Evolutionary conservation across 108 stramenopile genomes (phyloP).

Genomic region (Fistulifera pelliculosa): DNA sequence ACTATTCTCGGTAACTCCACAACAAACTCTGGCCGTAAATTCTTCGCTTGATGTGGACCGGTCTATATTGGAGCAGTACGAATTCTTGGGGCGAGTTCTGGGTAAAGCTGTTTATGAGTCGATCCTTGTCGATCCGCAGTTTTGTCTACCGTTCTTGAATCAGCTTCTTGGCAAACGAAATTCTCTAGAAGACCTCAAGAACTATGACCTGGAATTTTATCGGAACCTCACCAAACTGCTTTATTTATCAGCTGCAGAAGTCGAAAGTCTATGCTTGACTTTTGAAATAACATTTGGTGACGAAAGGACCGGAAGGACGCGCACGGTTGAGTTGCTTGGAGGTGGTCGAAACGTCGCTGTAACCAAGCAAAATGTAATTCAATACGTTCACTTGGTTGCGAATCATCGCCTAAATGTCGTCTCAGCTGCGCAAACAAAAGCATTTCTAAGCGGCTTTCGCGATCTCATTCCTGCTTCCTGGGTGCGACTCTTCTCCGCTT

Average conservation of each 20-base stretch:
- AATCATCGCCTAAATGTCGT: constrained; percentile 88
- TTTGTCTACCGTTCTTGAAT: constrained; percentile 87
- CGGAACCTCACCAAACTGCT: constrained; percentile 75
- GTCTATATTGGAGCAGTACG: constrained; percentile 52
- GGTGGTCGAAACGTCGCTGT: constrained; percentile 73
- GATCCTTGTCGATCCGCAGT: constrained; percentile 83
- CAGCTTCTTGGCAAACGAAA: constrained; percentile 83
- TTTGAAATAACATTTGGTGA: constrained; percentile 59
- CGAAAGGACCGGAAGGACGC: not conserved
- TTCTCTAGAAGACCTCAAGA: constrained; percentile 88
- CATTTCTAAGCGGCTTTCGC: constrained; percentile 92
- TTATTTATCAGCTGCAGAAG: constrained; percentile 42
- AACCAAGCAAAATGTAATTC: constrained; percentile 80
- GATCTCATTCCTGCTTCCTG: constrained; percentile 90
- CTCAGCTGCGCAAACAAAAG: constrained; percentile 67
- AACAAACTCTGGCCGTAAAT: constrained; percentile 62
- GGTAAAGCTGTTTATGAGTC: constrained; percentile 96
- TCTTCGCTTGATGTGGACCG: constrained; percentile 27
- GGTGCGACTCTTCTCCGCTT: constrained; percentile 89
- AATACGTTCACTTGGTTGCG: constrained; percentile 89
- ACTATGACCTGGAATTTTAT: constrained; percentile 88
- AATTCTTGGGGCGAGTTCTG: constrained; percentile 89
- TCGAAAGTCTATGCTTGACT: constrained; percentile 67
- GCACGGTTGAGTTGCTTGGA: constrained; percentile 65
- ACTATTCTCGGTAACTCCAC: constrained; percentile 61